Conservation (phyloP, 2,329 filamentous ascomycete genomes). For the Neurospora sp. region DNA sequence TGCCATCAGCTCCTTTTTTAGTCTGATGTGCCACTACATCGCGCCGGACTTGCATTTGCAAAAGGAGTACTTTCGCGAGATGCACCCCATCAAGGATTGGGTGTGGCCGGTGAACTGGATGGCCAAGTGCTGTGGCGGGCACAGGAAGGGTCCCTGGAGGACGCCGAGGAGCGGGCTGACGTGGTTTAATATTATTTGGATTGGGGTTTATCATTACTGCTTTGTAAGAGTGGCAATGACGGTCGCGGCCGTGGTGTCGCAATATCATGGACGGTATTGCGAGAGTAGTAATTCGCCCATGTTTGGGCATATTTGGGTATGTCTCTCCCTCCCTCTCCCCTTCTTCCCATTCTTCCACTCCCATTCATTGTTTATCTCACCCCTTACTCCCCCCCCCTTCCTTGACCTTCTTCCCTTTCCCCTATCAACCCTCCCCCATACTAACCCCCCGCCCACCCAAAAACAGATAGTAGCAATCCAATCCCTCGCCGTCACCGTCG, state of each 20-base stretch:
- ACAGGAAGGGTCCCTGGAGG: conserved; percentile 55
- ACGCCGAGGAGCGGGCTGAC: conserved; percentile 74
- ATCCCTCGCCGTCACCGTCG: conserved; percentile 62
- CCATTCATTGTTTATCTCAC: conserved; percentile 1
- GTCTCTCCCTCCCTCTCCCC: conserved; percentile 12
- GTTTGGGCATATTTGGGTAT: conserved; percentile 78
- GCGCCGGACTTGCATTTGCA: conserved; percentile 69
- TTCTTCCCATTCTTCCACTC: not conserved
- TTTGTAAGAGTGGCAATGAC: conserved; percentile 74
- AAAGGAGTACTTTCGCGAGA: conserved; percentile 68
- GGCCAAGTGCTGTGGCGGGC: conserved; percentile 59
- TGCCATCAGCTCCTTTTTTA: conserved; percentile 79
- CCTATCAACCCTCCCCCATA: no score
- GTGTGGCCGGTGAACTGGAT: conserved; percentile 64
- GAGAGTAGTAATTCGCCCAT: conserved; percentile 66
- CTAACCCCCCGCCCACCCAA: no score
- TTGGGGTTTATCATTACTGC: conserved; percentile 78
- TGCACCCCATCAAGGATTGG: conserved; percentile 61
- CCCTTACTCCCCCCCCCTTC: no score
- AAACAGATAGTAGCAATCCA: conserved; percentile 56
- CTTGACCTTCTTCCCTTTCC: not conserved
- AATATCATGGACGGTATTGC: conserved; percentile 64
- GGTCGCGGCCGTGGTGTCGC: conserved; percentile 62
- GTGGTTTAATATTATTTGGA: conserved; percentile 85
- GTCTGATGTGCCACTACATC: conserved; percentile 70